These are phyloP conservation scores for Polyporus tsugae DNA, from an alignment of 1,284 basidiomycete genomes.

Conservation along the genomic window DNA sequence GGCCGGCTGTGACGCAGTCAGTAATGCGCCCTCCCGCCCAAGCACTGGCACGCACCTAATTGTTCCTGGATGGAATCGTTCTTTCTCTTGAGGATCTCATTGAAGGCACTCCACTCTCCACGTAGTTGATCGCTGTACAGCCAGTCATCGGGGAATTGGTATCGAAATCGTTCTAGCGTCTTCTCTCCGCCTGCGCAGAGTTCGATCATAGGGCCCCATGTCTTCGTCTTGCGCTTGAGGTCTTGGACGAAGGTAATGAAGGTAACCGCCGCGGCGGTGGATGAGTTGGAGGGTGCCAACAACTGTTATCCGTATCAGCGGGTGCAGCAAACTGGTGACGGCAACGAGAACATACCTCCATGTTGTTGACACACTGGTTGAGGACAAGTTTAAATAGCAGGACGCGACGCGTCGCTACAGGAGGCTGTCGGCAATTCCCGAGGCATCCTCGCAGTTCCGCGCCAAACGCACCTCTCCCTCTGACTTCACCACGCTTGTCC, in stretches of 20 bases:
- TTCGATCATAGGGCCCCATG: slow-evolving; percentile 98
- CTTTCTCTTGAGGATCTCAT: slow-evolving; percentile 97
- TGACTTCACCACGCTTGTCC: slow-evolving; percentile 8
- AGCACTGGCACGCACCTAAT: slow-evolving; percentile 62
- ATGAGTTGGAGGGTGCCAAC: slow-evolving; percentile 71
- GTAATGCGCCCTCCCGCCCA: neutral
- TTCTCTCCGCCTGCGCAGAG: slow-evolving; percentile 95
- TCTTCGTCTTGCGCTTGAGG: slow-evolving; percentile 94
- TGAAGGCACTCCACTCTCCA: slow-evolving; percentile 98
- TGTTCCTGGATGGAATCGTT: slow-evolving; percentile 99
- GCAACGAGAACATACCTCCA: slow-evolving; percentile 42
- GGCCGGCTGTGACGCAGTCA: slow-evolving; percentile 67
- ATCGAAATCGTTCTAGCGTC: slow-evolving; percentile 95
- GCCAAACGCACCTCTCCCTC: slow-evolving; percentile 15
- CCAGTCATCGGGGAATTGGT: slow-evolving; percentile 98
- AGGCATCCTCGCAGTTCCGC: slow-evolving; percentile 24
- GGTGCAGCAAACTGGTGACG: neutral
- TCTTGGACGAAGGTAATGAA: slow-evolving; percentile 99
- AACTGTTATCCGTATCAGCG: slow-evolving; percentile 37
- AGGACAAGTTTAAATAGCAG: slow-evolving; percentile 33
- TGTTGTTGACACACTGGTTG: slow-evolving; percentile 41
- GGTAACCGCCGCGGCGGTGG: slow-evolving; percentile 96
- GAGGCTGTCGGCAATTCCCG: slow-evolving; percentile 34
- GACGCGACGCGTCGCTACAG: slow-evolving; percentile 43
- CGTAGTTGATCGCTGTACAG: slow-evolving; percentile 97